Percentiles rank a stretch among this genome's conserved stretches.
phyloP scores from a whole-genome alignment of 2,329 filamentous ascomycete genomes.

The Didymella keratinophila region DNA sequence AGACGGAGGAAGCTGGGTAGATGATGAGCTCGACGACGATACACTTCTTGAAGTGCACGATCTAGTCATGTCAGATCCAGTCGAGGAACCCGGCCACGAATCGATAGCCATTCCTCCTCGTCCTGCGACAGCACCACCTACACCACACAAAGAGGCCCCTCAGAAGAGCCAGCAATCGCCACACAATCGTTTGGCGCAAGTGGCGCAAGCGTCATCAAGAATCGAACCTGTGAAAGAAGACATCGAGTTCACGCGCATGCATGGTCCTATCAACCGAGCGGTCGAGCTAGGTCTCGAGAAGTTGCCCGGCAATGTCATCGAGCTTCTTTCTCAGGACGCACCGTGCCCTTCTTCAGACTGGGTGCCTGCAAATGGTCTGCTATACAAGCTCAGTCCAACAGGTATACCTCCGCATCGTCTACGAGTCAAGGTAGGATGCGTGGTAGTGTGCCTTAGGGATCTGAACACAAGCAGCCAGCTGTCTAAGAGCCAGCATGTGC shows the following conservation, averaged over 20 bases:
- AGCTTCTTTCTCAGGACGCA: conserved; percentile 45
- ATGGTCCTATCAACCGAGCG: conserved; percentile 42
- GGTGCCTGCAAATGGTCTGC: conserved; percentile 36
- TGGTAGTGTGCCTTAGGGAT: conserved; percentile 40
- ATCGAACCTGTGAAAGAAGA: background rate
- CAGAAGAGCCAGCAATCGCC: background rate
- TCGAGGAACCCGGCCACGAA: conserved; percentile 20
- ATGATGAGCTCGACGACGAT: conserved; percentile 47
- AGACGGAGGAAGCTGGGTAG: conserved; percentile 30
- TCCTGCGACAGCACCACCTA: conserved; percentile 14
- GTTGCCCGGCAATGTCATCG: conserved; percentile 40
- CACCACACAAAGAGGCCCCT: background rate
- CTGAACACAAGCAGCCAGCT: conserved; percentile 41
- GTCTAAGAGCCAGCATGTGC: conserved; percentile 46
- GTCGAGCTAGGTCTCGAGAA: conserved; percentile 36
- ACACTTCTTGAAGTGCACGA: conserved; percentile 42
- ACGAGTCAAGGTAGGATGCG: conserved; percentile 45
- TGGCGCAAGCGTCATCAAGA: background rate
- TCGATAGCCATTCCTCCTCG: background rate
- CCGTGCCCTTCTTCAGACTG: conserved; percentile 32
- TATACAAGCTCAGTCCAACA: conserved; percentile 45
- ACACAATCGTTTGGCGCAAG: background rate
- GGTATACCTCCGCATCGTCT: conserved; percentile 47
- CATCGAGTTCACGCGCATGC: conserved; percentile 33
- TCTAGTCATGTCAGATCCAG: conserved; percentile 36